A percentile compares a stretch with the other conserved stretches of the same genome.
These are phyloP conservation scores for Scutellaria galericulata DNA, from an alignment of 257 asterid genomes.

Conservation along the genomic window DNA sequence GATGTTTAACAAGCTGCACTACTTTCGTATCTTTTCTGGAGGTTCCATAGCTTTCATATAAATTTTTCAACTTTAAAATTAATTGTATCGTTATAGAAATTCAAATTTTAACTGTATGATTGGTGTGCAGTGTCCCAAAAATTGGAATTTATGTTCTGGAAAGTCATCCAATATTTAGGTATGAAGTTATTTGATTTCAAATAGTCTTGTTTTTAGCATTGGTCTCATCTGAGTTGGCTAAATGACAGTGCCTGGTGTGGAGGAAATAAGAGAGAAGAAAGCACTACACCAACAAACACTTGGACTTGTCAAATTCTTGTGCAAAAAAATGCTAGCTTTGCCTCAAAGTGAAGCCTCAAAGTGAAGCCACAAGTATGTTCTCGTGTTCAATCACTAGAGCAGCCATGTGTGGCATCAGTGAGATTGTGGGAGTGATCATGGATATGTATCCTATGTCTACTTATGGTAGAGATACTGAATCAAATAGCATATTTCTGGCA, in stretches of 20 bases:
- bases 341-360: neutral
- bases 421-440: slow-evolving; percentile 29
- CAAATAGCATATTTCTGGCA: slow-evolving; percentile 20
- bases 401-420: slow-evolving; percentile 12
- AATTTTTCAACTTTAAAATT: too few relatives aligned
- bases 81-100: too few relatives aligned
- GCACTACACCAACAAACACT: neutral
- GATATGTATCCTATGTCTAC: neutral
- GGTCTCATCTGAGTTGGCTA: too few relatives aligned
- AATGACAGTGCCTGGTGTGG: slow-evolving; percentile 19
- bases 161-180: neutral
- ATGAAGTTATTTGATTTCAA: neutral
- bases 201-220: too few relatives aligned
- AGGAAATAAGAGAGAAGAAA: neutral
- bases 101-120: too few relatives aligned
- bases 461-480: neutral
- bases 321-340: neutral
- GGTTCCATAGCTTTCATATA: too few relatives aligned
- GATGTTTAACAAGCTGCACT: neutral
- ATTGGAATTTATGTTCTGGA: neutral
- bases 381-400: neutral
- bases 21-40: too few relatives aligned
- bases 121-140: neutral
- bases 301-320: neutral
- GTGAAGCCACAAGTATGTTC: neutral